Evolutionary conservation across 2,329 filamentous ascomycete genomes (phyloP).

Genomic region (Colletotrichum sp.): DNA sequence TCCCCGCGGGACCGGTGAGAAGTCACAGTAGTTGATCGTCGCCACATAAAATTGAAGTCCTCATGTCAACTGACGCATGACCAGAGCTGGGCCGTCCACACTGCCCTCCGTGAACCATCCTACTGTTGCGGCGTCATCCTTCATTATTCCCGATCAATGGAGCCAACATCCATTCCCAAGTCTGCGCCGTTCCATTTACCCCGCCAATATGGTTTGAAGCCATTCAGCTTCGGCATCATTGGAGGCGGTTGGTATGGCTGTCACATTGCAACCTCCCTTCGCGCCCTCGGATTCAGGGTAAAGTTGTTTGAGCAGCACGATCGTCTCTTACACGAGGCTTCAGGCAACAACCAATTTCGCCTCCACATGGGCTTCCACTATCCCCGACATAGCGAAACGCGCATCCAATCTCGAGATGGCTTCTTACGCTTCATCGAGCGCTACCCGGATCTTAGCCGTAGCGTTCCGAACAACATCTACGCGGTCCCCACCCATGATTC

Average conservation of each 20-base stretch:
- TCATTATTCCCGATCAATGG: background rate
- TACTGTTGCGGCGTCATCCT: background rate
- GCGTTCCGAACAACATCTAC: background rate
- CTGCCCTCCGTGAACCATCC: background rate
- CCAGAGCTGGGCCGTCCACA: background rate
- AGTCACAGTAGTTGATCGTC: background rate
- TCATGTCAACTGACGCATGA: background rate
- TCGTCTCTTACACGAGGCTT: background rate
- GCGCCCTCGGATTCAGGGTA: background rate
- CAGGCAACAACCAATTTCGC: background rate
- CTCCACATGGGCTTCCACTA: background rate
- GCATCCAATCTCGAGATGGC: background rate
- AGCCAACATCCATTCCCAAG: background rate
- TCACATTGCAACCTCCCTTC: background rate
- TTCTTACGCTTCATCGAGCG: background rate
- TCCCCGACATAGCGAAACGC: background rate
- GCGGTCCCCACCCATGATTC: background rate
- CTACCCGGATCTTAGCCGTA: background rate
- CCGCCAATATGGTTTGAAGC: background rate
- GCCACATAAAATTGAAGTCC: background rate
- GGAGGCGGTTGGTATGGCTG: background rate
- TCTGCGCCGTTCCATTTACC: background rate
- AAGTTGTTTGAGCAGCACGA: background rate
- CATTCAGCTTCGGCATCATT: background rate
- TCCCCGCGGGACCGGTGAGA: background rate